Base-by-base conservation (phyloP, 371 early-diverging fungal genomes). In the Funneliformis caledonium region DNA sequence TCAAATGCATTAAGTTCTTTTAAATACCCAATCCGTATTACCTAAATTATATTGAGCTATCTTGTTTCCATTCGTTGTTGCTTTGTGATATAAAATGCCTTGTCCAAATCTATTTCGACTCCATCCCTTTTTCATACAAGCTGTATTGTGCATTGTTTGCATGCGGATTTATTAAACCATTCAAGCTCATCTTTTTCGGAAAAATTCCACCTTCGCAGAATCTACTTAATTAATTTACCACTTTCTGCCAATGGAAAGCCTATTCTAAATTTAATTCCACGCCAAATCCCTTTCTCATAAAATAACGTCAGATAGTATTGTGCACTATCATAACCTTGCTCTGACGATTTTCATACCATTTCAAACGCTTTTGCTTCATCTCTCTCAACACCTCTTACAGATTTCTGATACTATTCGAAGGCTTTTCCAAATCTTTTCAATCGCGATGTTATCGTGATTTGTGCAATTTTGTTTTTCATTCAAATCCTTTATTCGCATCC, bases 341-440 rank as follows among this genome's bases (percentile, higher is more conserved):
- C 52, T 3, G 74, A 50, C 8, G 74, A 16, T 31, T 74, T 56
- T 74, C 6, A 26, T 26, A 74, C 14, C 59, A 56, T 16, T 22
- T 26, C 12, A 74, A 52, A 56, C 11, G 74, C 74, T 74, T 56
- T 48, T 6, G 10, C 1, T 12, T 56, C 74, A 56, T 74, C 74
- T 56, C 56, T 48, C 22, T 37, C 19, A 7, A 56, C 52, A 8
- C 74, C 74, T 0, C 22, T 52, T 43, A 19, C 37, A 4, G 72
- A 31, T 70, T 70, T 43, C 10, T 82, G 83, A 82, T 93, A 95
- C 91, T 91, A 93, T 73, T 85, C 81, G 75, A 93, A 87, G 16
- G 94, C 94, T 82, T 87, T 84, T 37, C 81, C 76, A 0, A 90
- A 81, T 92, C 85, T 81, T 86, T 85, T 47, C 87, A 9, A 91